Evolutionary conservation across 2,329 filamentous ascomycete genomes (phyloP), one percentile per base, ranked within the genome.

Genomic region (Aspergillus unguis): DNA sequence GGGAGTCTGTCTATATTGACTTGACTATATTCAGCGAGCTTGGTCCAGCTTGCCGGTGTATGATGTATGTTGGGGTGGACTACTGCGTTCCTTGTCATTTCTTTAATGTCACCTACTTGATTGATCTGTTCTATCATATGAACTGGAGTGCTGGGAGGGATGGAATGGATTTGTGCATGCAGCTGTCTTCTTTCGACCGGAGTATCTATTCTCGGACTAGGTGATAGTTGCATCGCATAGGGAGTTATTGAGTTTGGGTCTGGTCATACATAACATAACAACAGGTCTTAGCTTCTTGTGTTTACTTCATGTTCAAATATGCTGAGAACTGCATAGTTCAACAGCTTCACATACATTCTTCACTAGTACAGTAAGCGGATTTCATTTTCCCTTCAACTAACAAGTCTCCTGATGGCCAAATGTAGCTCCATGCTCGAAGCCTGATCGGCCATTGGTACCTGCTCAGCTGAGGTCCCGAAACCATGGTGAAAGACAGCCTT

Each of bases 81-180:
- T 57, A 53, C 56, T 59, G 58, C 58, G 45, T 56, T 61, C 55
- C 51, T 60, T 59, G 60, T 55, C 50, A 40, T 53, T 53, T 50
- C 33, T 40, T 53, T 59, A 48, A 52, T 54, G 51, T 53, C 50
- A 57, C 37, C 50, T 55, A 52, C 48, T 43, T 48, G 56, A 53
- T 54, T 44, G 42, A 41, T 44, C 43, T 58, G 57, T 55, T 56
- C 35, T 40, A 44, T 38, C 47, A 48, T 61, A 40, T 54, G 57
- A 57, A 57, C 60, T 50, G 66, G 67, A 67, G 67, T 65, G 63
- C 56, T 55, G 66, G 62, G 58, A 64, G 56, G 66, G 60, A 63
- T 59, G 62, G 66, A 60, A 55, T 57, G 65, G 58, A 59, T 51
- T 62, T 52, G 53, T 60, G 57, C 54, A 50, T 44, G 52, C 41